phyloP scores from a whole-genome alignment of 2,329 filamentous ascomycete species.

The Diatrype stigma region DNA sequence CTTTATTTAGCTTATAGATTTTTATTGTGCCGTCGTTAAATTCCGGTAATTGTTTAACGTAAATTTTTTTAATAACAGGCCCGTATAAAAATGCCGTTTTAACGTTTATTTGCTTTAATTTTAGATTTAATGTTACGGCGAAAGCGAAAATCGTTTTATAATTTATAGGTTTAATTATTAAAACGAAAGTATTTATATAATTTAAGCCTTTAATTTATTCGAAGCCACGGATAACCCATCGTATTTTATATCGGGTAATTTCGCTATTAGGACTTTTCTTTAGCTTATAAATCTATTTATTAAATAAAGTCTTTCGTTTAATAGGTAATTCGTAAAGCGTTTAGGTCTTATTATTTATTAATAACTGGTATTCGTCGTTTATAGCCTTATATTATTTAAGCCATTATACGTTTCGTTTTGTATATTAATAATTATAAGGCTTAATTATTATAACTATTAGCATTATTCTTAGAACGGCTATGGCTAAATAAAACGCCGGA shows the following conservation, averaged over 20 bases:
- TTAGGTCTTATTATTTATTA: slow-evolving; percentile 4
- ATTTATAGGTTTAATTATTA: no score
- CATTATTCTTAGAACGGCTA: no score
- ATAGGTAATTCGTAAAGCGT: not conserved
- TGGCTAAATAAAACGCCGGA: no score
- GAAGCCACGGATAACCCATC: not conserved
- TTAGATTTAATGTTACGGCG: slow-evolving; percentile 2
- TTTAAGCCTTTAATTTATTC: not conserved
- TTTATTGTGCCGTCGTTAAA: slow-evolving; percentile 1
- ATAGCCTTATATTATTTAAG: slow-evolving; percentile 3
- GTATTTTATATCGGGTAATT: not conserved
- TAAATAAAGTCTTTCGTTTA: not conserved
- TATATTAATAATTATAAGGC: slow-evolving; percentile 5
- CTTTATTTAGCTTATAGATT: not conserved
- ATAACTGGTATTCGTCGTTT: slow-evolving; percentile 5
- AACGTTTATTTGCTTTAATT: slow-evolving; percentile 10
- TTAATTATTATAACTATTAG: not conserved
- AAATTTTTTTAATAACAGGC: not conserved
- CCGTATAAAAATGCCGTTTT: no score
- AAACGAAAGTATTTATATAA: not conserved
- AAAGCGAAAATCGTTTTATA: slow-evolving; percentile 1
- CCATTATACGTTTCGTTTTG: not conserved
- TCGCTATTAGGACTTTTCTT: not conserved
- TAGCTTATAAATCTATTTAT: not conserved
- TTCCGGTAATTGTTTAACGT: no score